Percentiles rank a stretch among this genome's conserved stretches.
Evolutionary conservation across 2,329 filamentous ascomycete genomes (phyloP).

Genomic region (Aspergillus luchuensis): DNA sequence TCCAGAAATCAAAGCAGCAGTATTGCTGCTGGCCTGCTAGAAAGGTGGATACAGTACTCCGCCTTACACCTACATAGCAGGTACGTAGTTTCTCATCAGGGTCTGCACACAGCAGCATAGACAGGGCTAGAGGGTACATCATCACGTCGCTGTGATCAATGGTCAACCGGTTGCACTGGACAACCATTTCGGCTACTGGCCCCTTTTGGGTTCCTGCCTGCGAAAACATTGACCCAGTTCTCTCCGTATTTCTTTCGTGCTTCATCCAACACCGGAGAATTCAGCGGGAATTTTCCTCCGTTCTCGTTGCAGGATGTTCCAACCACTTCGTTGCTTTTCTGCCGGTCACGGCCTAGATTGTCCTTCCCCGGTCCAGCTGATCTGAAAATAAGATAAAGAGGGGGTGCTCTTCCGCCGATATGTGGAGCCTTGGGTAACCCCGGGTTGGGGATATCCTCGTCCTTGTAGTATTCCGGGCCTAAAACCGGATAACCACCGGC

Average conservation of each 20-base stretch:
- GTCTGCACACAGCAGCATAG: neutral
- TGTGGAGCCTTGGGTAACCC: conserved; percentile 4
- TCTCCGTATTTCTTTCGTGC: conserved; percentile 33
- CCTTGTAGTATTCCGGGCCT: neutral
- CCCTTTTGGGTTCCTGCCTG: no score
- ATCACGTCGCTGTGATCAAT: neutral
- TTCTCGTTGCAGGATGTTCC: conserved; percentile 16
- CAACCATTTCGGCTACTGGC: conserved; percentile 7
- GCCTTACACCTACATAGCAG: neutral
- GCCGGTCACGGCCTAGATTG: conserved; percentile 14
- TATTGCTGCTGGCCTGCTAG: neutral
- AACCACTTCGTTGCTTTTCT: conserved; percentile 21
- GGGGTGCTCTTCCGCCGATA: neutral
- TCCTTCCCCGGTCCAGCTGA: conserved; percentile 16
- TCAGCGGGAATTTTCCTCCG: conserved; percentile 21
- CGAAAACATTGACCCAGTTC: conserved; percentile 20
- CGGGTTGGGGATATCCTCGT: conserved; percentile 2
- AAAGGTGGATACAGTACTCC: neutral
- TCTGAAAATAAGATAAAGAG: conserved; percentile 2
- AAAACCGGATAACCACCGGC: neutral
- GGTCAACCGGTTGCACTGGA: neutral
- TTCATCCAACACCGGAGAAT: conserved; percentile 23
- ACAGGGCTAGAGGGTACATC: neutral
- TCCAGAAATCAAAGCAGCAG: neutral
- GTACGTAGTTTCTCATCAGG: neutral